Percentiles rank a stretch among this genome's conserved stretches.
These are phyloP conservation scores for Corchorus olitorius DNA, from an alignment of 345 rosid genomes.

Conservation along the genomic window DNA sequence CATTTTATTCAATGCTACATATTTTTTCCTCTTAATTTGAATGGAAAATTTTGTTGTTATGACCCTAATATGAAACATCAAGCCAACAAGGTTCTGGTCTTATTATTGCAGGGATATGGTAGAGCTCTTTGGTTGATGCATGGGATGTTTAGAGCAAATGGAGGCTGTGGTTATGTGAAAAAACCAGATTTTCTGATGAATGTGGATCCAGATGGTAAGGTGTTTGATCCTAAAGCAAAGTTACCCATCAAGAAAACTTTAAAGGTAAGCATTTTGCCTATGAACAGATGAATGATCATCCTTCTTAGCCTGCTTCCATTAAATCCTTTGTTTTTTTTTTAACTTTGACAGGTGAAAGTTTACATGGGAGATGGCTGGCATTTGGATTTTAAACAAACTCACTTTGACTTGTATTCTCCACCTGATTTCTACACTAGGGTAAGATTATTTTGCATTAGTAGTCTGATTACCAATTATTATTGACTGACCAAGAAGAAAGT, in stretches of 20 bases:
- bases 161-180: constrained; percentile 90
- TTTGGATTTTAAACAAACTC: constrained; percentile 69
- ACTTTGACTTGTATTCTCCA: constrained; percentile 84
- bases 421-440: constrained; percentile 91
- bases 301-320: not conserved
- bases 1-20: not conserved
- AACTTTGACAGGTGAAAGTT: constrained; percentile 62
- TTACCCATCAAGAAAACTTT: constrained; percentile 53
- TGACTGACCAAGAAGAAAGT: not conserved
- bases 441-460: constrained; percentile 10
- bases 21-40: not conserved
- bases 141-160: constrained; percentile 90
- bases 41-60: not conserved
- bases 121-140: constrained; percentile 89
- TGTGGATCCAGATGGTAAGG: constrained; percentile 36
- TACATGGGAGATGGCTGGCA: constrained; percentile 94
- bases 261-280: constrained; percentile 47
- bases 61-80: not conserved
- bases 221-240: constrained; percentile 54
- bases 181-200: constrained; percentile 74
- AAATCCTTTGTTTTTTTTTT: not conserved
- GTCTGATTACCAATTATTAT: not conserved
- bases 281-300: not conserved
- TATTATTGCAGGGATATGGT: constrained; percentile 63
- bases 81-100: constrained; percentile 21